Evolutionary conservation across 208 protist genomes (phyloP).

Genomic region (Crithidia acanthocephali): DNA sequence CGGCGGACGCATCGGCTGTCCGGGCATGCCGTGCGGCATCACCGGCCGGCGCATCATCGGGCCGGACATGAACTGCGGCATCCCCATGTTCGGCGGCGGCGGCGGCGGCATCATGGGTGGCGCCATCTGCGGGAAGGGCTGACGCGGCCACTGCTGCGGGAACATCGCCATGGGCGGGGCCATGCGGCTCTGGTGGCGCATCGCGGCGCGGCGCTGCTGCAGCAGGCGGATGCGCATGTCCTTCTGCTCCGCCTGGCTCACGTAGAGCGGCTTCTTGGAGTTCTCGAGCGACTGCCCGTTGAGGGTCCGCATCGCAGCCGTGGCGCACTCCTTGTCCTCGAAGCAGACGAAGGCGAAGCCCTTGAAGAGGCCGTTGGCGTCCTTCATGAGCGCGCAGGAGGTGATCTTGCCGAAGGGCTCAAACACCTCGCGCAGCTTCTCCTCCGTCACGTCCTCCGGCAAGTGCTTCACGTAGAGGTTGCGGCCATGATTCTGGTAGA

Average conservation of each 20-base stretch:
- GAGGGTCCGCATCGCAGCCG: constrained; percentile 92
- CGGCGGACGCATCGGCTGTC: constrained; percentile 34
- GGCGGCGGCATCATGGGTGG: constrained; percentile 36
- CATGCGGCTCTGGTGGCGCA: constrained; percentile 41
- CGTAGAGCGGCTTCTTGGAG: constrained; percentile 93
- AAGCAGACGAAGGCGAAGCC: constrained; percentile 92
- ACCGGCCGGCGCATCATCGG: constrained; percentile 43
- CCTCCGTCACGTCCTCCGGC: constrained; percentile 51
- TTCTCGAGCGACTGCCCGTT: constrained; percentile 87
- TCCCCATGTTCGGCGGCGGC: constrained; percentile 26
- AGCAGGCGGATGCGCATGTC: constrained; percentile 89
- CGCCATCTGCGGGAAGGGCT: constrained; percentile 26
- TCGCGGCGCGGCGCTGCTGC: constrained; percentile 66
- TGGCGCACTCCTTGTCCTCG: constrained; percentile 88
- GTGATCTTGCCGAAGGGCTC: constrained; percentile 59
- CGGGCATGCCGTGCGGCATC: constrained; percentile 33
- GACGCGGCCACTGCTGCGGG: constrained; percentile 37
- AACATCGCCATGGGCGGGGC: constrained; percentile 38
- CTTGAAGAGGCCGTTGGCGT: constrained; percentile 47
- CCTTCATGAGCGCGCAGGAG: constrained; percentile 67
- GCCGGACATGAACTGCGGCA: constrained; percentile 37
- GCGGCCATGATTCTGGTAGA: constrained; percentile 58
- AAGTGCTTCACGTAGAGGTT: constrained; percentile 78
- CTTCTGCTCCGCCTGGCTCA: constrained; percentile 94
- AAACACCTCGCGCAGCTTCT: constrained; percentile 48